Conservation (phyloP, 345 rosid genomes). For the Murraya paniculata region DNA sequence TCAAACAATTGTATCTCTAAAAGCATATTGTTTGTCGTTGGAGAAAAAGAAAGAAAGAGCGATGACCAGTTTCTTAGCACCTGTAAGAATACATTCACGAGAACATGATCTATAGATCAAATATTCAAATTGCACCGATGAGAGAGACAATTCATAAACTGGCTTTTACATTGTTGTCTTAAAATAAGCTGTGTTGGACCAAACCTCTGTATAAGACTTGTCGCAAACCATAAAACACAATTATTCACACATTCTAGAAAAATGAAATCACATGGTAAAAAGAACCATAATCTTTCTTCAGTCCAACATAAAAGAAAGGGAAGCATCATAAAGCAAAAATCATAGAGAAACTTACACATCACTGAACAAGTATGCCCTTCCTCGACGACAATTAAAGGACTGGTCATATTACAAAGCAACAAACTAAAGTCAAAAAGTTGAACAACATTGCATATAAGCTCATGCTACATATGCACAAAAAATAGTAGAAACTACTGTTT, state of each 20-base stretch:
- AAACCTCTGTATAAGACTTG: not conserved
- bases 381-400: constrained; percentile 38
- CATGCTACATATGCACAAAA: not conserved
- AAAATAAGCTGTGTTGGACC: not conserved
- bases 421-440: constrained; percentile 3
- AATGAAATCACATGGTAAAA: not conserved
- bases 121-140: not conserved
- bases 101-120: not conserved
- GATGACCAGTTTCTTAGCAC: not conserved
- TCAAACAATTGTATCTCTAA: not conserved
- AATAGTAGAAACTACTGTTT: not conserved
- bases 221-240: not conserved
- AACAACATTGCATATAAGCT: not conserved
- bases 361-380: constrained; percentile 47
- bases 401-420: constrained; percentile 22
- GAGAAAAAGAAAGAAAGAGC: not conserved
- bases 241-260: not conserved
- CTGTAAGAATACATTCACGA: not conserved
- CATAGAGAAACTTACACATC: constrained; percentile 36
- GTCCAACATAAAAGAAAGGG: not conserved
- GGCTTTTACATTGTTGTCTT: not conserved
- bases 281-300: not conserved
- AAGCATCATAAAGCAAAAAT: not conserved
- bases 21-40: not conserved
- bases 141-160: not conserved